These are phyloP conservation scores for Debaryomyces singareniensis DNA, from an alignment of 1,139 yeast genomes.

Conservation along the genomic window DNA sequence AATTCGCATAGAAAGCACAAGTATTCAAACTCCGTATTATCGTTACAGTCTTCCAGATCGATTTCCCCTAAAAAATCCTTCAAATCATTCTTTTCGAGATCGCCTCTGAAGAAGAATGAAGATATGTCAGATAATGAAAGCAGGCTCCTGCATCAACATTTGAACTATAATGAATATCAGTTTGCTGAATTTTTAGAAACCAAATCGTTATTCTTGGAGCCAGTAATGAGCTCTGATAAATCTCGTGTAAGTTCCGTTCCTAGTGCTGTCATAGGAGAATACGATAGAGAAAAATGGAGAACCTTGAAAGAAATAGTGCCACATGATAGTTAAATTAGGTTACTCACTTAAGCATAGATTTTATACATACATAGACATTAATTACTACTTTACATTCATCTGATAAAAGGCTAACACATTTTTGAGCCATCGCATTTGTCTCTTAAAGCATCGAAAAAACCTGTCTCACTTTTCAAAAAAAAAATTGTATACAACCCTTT, in stretches of 20 bases:
- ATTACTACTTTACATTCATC: no score
- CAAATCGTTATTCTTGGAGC: conserved; percentile 19
- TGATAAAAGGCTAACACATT: no score
- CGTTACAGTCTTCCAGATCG: conserved; percentile 26
- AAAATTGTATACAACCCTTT: neutral
- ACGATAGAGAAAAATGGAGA: conserved; percentile 61
- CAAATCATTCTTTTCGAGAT: conserved; percentile 13
- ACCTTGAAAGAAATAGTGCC: conserved; percentile 33
- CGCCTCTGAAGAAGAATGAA: conserved; percentile 1
- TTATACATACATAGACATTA: no score
- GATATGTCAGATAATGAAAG: neutral
- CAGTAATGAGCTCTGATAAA: conserved; percentile 30
- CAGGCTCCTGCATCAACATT: neutral
- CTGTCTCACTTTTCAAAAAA: neutral
- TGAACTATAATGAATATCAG: neutral
- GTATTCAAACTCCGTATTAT: conserved; percentile 24
- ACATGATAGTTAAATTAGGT: no score
- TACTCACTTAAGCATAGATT: no score
- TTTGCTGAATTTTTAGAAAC: neutral
- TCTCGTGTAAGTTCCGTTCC: conserved; percentile 48
- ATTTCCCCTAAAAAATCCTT: conserved; percentile 24
- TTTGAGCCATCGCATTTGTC: no score
- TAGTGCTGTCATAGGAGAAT: conserved; percentile 55
- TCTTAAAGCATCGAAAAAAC: neutral
- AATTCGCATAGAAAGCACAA: conserved; percentile 11